These are phyloP conservation scores for Tricholoma saponaceum DNA, from an alignment of 768 basidiomycete genomes.

Conservation along the genomic window DNA sequence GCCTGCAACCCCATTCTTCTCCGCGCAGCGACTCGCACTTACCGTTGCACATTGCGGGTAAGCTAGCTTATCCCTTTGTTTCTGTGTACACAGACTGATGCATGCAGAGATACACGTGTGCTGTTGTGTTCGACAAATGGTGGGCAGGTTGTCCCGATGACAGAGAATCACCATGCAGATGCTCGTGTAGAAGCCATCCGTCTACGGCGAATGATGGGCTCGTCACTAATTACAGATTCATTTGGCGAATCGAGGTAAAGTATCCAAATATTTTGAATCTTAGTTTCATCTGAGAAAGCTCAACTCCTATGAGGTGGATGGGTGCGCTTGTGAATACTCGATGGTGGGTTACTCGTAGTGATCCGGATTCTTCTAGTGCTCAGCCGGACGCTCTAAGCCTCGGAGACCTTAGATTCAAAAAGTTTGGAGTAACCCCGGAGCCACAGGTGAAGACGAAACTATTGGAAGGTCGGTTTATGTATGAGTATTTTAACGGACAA, in stretches of 20 bases:
- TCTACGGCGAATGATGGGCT: conserved; percentile 86
- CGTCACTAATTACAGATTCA: conserved; percentile 86
- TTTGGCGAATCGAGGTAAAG: conserved; percentile 86
- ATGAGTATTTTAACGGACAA: background rate
- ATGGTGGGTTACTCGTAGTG: conserved; percentile 44
- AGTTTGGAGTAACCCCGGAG: conserved; percentile 88
- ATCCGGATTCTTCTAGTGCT: background rate
- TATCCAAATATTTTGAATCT: background rate
- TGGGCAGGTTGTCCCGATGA: conserved; percentile 79
- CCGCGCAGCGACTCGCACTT: conserved; percentile 66
- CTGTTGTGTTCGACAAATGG: conserved; percentile 71
- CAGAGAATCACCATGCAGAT: conserved; percentile 96
- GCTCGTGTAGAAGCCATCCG: conserved; percentile 80
- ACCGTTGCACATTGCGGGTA: conserved; percentile 94
- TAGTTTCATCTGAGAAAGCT: background rate
- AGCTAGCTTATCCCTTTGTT: conserved; percentile 12
- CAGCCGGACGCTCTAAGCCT: conserved; percentile 43
- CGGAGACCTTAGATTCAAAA: conserved; percentile 87
- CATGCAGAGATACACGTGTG: conserved; percentile 80
- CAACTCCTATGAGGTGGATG: conserved; percentile 70
- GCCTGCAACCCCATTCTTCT: conserved; percentile 80
- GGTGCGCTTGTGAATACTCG: conserved; percentile 90
- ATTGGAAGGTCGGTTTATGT: conserved; percentile 52
- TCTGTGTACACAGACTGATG: background rate
- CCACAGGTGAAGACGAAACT: conserved; percentile 80